Base-by-base conservation (phyloP, 225 moss, liverwort and hornwort genomes). In the Pseudisothecium myosuroides region DNA sequence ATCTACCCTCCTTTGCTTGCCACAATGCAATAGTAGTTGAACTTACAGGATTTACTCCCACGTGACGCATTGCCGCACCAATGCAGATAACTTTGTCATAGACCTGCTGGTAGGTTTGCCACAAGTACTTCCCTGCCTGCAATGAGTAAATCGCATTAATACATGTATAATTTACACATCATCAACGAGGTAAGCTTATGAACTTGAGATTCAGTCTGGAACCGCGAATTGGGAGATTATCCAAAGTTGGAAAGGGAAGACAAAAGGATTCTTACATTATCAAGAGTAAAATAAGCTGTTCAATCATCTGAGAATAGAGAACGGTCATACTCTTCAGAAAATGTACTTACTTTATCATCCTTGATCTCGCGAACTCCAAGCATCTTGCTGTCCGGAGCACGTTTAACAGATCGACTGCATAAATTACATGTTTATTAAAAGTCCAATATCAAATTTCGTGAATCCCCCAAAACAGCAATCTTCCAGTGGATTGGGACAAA, bases 41-140 rank as follows among this genome's bases (percentile, higher is more conserved):
- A 89, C 92, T 87, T 89, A 97, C 97, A 88, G 97, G 90, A 65
- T 94, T 87, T 31, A 97, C 92, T 87, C 96, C 98, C 74, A 96
- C 84, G 87, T 96, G 88, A 50, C 96, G 96, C 97, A 99, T 97
- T 59, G 96, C 97, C 61, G 96, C 94, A 73, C 96, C 98, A 86
- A 99, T 86, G 69, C 52, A 86, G 76, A 93, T 86, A 45, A 96
- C 94, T 75, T 94, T 96, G 47, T 96, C 94, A 76, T 95, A 95
- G 64, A 99, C 96, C 91, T 96, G 74, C 84, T 93, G 65, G 87
- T 99, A 99, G 21, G 94, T 90, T 84, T 94, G 90, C 97, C 97
- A 99, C 81, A 92, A 85, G 85, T 97, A 99, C 12, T 91, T 88
- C 69, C 97, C 98, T 83, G 96, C 98, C 96, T 98, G 93, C 87